Evolutionary conservation across 1,284 basidiomycete species (phyloP).

Genomic region (Ganoderma sinense): DNA sequence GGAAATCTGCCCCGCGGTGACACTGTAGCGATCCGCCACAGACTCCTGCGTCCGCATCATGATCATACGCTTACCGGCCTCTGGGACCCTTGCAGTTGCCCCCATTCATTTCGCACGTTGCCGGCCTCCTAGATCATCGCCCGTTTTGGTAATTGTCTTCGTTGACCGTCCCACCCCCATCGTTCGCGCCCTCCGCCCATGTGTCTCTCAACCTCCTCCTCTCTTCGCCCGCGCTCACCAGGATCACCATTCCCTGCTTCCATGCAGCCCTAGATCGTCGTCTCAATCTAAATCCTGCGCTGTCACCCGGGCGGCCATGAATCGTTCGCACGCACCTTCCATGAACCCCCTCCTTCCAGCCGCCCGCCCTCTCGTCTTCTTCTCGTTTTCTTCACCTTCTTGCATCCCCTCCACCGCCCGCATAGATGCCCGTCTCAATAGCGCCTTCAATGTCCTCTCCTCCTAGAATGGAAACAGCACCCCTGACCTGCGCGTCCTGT

Average conservation of each 20-base stretch:
- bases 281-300: background rate
- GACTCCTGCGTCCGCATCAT: background rate
- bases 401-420: background rate
- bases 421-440: background rate
- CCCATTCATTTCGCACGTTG: background rate
- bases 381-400: background rate
- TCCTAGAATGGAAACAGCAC: background rate
- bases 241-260: background rate
- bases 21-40: background rate
- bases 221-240: background rate
- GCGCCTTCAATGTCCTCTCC: background rate
- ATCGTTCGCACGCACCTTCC: constrained; percentile 2
- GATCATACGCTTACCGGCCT: background rate
- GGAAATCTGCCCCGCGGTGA: constrained; percentile 5
- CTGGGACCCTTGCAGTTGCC: background rate
- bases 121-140: background rate
- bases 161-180: background rate
- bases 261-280: background rate
- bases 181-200: background rate
- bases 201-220: background rate
- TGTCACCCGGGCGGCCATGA: background rate
- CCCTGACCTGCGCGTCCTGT: background rate
- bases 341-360: background rate
- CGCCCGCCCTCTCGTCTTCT: background rate
- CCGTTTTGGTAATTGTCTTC: constrained; percentile 1